Evolutionary conservation across 2,329 filamentous ascomycete genomes (phyloP).

Genomic region (Diplodia mutila): DNA sequence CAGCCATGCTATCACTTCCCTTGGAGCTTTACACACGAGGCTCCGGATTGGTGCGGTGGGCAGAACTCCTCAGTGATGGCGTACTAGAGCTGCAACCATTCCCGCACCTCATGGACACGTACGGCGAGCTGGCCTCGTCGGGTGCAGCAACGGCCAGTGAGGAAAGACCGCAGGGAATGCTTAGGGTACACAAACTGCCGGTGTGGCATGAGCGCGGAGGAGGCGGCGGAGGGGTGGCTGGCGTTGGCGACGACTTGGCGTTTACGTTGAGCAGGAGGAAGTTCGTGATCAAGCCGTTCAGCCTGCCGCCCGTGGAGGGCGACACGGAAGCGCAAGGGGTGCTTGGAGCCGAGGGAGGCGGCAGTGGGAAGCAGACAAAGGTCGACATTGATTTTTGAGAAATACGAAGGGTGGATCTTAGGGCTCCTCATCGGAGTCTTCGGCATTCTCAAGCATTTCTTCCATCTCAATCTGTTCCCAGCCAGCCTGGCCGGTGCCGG

Average conservation of each 20-base stretch:
- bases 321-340: constrained; percentile 65
- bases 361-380: constrained; percentile 57
- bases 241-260: constrained; percentile 80
- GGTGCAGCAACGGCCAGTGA: constrained; percentile 62
- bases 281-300: constrained; percentile 85
- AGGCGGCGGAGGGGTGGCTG: constrained; percentile 64
- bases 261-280: constrained; percentile 86
- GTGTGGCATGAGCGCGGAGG: constrained; percentile 88
- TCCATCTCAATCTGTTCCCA: constrained; percentile 68
- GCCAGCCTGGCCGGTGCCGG: constrained; percentile 56
- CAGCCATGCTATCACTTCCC: constrained; percentile 76
- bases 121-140: constrained; percentile 47
- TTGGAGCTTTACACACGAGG: constrained; percentile 77
- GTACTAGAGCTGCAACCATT: constrained; percentile 81
- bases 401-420: constrained; percentile 30
- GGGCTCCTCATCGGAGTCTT: constrained; percentile 31
- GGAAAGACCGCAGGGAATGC: constrained; percentile 82
- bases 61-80: constrained; percentile 82
- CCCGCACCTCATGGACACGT: constrained; percentile 60
- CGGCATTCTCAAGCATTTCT: constrained; percentile 54
- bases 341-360: constrained; percentile 40
- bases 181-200: constrained; percentile 81
- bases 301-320: constrained; percentile 81
- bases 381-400: constrained; percentile 71
- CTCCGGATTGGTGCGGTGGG: constrained; percentile 79